Percentiles rank a stretch among this genome's conserved stretches.
Conservation (phyloP, 192 early-diverging fungal species). For the Dispira parvispora region DNA sequence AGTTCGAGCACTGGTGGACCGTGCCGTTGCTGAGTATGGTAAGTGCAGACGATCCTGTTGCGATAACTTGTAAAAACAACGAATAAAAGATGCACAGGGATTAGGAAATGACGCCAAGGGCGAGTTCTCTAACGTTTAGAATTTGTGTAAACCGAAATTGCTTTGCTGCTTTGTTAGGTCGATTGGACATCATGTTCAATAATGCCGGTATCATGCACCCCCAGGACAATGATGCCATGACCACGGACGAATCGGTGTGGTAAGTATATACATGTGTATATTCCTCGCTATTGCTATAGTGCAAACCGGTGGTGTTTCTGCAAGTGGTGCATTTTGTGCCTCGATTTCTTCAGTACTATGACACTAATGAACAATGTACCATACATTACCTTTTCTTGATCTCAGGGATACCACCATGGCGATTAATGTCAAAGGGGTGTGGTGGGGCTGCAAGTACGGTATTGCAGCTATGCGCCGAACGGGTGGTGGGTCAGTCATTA, state of each 20-base stretch:
- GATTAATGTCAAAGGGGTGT: conserved; percentile 80
- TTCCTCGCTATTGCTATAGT: too few relatives aligned
- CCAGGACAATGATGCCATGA: conserved; percentile 57
- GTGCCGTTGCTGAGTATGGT: conserved; percentile 51
- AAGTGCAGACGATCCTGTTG: conserved; percentile 11
- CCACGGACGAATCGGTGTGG: conserved; percentile 62
- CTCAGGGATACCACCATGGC: conserved; percentile 48
- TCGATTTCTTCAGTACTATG: too few relatives aligned
- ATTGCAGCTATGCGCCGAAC: conserved; percentile 55
- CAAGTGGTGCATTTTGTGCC: too few relatives aligned
- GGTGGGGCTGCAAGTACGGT: conserved; percentile 72
- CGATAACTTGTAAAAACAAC: too few relatives aligned
- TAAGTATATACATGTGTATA: conserved; percentile 28
- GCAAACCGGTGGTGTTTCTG: too few relatives aligned
- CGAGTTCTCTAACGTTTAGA: too few relatives aligned
- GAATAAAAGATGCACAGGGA: too few relatives aligned
- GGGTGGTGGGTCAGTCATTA: conserved; percentile 67
- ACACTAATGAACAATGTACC: too few relatives aligned
- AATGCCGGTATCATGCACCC: conserved; percentile 79
- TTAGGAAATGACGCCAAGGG: too few relatives aligned
- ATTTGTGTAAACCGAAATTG: too few relatives aligned
- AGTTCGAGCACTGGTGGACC: conserved; percentile 44
- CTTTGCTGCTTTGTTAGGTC: conserved; percentile 25
- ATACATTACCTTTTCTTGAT: too few relatives aligned
- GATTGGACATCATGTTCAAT: conserved; percentile 69